phyloP scores from a whole-genome alignment of 257 asterid species.

The Penstemon newberryi region DNA sequence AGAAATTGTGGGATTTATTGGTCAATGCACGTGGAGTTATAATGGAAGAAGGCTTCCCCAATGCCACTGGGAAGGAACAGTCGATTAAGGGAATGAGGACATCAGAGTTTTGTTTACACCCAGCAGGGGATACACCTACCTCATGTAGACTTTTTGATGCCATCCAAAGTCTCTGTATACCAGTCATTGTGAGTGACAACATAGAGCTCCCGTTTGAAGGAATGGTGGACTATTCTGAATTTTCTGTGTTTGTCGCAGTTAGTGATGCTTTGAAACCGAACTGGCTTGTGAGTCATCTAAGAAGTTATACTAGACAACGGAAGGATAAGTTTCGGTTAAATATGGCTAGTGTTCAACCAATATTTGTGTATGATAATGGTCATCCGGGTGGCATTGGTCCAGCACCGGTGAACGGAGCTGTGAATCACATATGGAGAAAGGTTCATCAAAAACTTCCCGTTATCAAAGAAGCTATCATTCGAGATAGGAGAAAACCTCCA shows the following conservation, averaged over 20 bases:
- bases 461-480: conserved; percentile 71
- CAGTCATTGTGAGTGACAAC: conserved; percentile 80
- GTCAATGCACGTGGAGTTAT: conserved; percentile 60
- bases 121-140: conserved; percentile 96
- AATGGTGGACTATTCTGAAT: conserved; percentile 68
- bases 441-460: conserved; percentile 71
- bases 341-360: conserved; percentile 58
- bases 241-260: conserved; percentile 74
- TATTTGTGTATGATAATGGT: conserved; percentile 69
- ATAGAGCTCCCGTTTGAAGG: conserved; percentile 98
- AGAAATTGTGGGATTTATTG: conserved; percentile 80
- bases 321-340: conserved; percentile 55
- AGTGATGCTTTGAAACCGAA: conserved; percentile 71
- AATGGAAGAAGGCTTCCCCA: conserved; percentile 95
- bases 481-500: conserved; percentile 84
- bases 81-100: conserved; percentile 88
- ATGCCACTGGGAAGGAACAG: conserved; percentile 88
- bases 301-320: conserved; percentile 53
- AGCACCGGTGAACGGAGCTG: conserved; percentile 59
- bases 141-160: conserved; percentile 94
- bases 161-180: conserved; percentile 90
- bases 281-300: conserved; percentile 77
- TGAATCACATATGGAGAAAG: conserved; percentile 83
- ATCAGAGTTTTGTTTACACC: conserved; percentile 93
- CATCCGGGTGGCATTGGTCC: conserved; percentile 76